Percentiles rank a stretch among this genome's conserved stretches.
Evolutionary conservation across 495 filamentous ascomycete species (phyloP).

Genomic region (Arthonia radiata): DNA sequence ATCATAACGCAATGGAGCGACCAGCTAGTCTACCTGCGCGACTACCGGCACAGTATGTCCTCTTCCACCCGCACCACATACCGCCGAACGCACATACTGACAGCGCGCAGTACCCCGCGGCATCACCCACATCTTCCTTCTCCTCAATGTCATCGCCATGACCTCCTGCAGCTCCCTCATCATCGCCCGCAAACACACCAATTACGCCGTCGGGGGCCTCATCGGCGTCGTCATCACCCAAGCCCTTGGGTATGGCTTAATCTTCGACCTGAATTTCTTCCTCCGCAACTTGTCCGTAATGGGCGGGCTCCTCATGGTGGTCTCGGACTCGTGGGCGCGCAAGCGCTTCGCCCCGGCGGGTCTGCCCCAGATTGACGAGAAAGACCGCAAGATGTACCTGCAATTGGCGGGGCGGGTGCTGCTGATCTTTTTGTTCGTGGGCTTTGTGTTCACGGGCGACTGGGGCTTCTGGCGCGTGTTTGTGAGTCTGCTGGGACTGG

Average conservation of each 20-base stretch:
- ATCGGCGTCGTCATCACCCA: conserved; percentile 84
- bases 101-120: conserved; percentile 49
- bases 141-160: conserved; percentile 82
- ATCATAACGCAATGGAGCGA: conserved; percentile 97
- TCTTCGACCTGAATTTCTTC: conserved; percentile 99
- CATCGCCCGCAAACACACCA: conserved; percentile 73
- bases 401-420: conserved; percentile 92
- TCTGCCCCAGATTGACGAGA: conserved; percentile 81
- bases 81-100: conserved; percentile 1
- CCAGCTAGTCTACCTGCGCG: conserved; percentile 76
- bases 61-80: conserved; percentile 6
- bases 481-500: conserved; percentile 58
- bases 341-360: conserved; percentile 94
- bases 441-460: conserved; percentile 83
- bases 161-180: conserved; percentile 54
- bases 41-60: conserved; percentile 70
- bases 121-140: conserved; percentile 80
- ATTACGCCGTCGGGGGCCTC: conserved; percentile 75
- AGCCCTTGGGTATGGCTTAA: conserved; percentile 87
- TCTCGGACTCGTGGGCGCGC: conserved; percentile 92
- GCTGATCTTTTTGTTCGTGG: conserved; percentile 87
- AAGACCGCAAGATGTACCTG: conserved; percentile 99
- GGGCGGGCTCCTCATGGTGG: conserved; percentile 88
- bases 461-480: conserved; percentile 71
- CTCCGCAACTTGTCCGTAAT: conserved; percentile 93